Base-by-base conservation (phyloP, 345 rosid genomes). In the Hibiscus tridactylites region DNA sequence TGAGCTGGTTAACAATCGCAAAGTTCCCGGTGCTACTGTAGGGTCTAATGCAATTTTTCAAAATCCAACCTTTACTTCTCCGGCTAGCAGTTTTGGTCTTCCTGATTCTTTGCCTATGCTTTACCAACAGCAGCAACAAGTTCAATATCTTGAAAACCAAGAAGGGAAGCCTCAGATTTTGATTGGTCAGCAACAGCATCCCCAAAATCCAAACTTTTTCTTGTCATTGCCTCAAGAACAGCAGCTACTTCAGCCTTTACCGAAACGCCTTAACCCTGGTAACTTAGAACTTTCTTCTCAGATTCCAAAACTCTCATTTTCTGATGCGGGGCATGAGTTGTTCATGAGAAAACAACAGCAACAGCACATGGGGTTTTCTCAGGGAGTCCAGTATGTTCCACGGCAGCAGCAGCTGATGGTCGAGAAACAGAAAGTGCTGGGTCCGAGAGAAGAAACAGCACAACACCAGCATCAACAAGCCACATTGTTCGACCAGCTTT, bases 401-500 rank as follows among this genome's bases (percentile, higher is more conserved):
- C 84, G 69, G 5, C 79, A 76, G 24, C 82, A 78, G 80, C 79
- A 68, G 24, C 61, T 77, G 56, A 50, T 76, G 74, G 73, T 59
- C 60, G 75, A 79, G 16, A 82, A 82, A 71, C 78, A 75, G 71
- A 78, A 72, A 76, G 58, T 76, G 24, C 33, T 66, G 69, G 74
- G 73, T 61, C 63, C 68, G 24, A 76, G 65, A 46, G 83, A 77
- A 46, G 83, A 71, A 28, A 47, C 73, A 46, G 61, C 54, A 59
- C 79, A 65, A 52, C 75, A 62, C 31, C 73, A 70, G 52, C 80
- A 81, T 52, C 71, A 65, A 6, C 74, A 78, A 11, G 79, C 81
- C 60, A 80, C 71, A 19, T 78, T 83, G 76, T 68, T 79, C 57
- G 87, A 83, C 75, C 84, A 79, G 81, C 83, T 85, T 79, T 85